Evolutionary conservation across 2,329 filamentous ascomycete species (phyloP).

Genomic region (Arthrinium phaeospermum): DNA sequence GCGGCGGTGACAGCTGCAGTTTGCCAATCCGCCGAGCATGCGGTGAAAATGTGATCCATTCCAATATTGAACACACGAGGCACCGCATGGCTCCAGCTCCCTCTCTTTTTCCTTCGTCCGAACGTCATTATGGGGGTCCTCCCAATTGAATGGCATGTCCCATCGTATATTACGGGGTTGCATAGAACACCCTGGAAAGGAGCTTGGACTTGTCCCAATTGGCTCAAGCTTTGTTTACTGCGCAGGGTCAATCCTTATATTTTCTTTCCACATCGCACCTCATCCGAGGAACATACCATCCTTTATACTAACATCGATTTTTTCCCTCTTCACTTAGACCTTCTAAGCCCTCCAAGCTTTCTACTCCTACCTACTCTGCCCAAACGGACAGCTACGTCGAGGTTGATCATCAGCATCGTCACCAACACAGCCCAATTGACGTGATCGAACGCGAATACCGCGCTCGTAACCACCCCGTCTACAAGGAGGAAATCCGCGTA

Average conservation of each 20-base stretch:
- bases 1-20: not conserved
- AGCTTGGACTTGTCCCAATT: constrained; percentile 10
- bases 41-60: constrained; percentile 6
- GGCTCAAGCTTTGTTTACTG: constrained; percentile 12
- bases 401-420: constrained; percentile 60
- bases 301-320: not conserved
- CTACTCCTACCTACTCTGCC: constrained; percentile 31
- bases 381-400: constrained; percentile 68
- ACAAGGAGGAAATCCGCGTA: constrained; percentile 39
- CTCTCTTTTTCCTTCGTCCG: not conserved
- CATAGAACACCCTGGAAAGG: constrained; percentile 14
- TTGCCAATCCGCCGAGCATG: not conserved
- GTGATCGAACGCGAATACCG: constrained; percentile 71
- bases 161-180: not conserved
- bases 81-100: not conserved
- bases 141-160: not conserved
- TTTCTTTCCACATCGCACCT: not conserved
- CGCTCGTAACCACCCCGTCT: constrained; percentile 61
- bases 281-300: not conserved
- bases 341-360: constrained; percentile 23
- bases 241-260: constrained; percentile 13
- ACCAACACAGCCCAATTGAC: constrained; percentile 61
- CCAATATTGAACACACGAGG: constrained; percentile 3
- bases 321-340: not conserved
- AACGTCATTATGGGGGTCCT: constrained; percentile 5